Evolutionary conservation across 1,139 yeast genomes (phyloP), one percentile per base, ranked within the genome.

Genomic region (Yamadazyma dendronema): DNA sequence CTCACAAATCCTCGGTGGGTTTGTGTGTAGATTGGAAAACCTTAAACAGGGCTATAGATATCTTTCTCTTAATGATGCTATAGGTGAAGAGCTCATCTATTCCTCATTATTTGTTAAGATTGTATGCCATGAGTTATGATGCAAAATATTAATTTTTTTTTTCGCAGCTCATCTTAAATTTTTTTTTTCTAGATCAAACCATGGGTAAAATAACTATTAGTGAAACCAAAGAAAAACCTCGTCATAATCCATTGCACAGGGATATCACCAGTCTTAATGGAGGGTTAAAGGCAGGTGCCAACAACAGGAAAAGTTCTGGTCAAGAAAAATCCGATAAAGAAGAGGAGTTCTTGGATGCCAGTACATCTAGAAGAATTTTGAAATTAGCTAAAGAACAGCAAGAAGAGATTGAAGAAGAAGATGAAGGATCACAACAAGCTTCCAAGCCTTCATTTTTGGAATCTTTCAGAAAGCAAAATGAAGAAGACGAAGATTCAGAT

Each of bases 381-480:
- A 86, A 84, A 56, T 71, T 92, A 48, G 98, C 97, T 12, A 81
- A 77, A 52, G 92, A 84, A 52, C 98, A 92, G 64, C 97, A 89
- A 59, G 90, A 86, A 33, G 98, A 92, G 57, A 61, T 90, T 22
- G 85, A 76, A 40, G 69, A 62, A 6, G 95, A 87, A 56, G 88
- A 81, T 46, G 58, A 61, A 12, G 36, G 17, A 12, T 24, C 11
- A 10, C 13, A 11, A 3, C 53, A 49, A 4, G 46, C 48, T 4
- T 27, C 34, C 7, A 37, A 34, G 15, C 39, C 46, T 8, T 44
- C 56, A 4, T 59, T 62, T 43, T 48, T 53, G 14, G 56, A 57
- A 30, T 39, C 60, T 2, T 54, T 63, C 39, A 54, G 50, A 41
- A 40, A 19, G 22, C 53, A 63, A 47, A 69, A 59, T 12, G 67